These are phyloP conservation scores for Ailanthus altissimus DNA, from an alignment of 345 rosid genomes.

Conservation along the genomic window DNA sequence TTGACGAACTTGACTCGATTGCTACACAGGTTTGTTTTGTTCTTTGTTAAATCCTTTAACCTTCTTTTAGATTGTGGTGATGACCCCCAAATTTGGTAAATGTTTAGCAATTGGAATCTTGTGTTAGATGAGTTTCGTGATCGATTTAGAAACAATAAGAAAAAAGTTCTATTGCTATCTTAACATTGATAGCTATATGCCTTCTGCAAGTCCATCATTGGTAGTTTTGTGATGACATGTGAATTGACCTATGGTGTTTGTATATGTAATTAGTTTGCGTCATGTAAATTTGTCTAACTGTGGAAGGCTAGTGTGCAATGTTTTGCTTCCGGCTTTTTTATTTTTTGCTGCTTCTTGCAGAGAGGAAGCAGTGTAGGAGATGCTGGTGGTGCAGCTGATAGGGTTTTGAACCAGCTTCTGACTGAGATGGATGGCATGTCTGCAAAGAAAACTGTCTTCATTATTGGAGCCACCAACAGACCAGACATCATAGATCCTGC, in stretches of 20 bases:
- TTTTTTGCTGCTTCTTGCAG: constrained; percentile 33
- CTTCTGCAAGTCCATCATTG: neutral
- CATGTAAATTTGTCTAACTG: neutral
- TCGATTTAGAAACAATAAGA: neutral
- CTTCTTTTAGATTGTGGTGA: neutral
- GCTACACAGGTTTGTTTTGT: constrained; percentile 72
- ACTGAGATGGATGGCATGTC: constrained; percentile 99
- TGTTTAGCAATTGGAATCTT: neutral
- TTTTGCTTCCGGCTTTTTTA: neutral
- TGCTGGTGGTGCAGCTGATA: constrained; percentile 98
- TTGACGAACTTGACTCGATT: constrained; percentile 95
- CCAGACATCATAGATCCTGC: constrained; percentile 96
- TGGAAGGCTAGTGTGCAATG: neutral
- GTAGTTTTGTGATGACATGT: neutral
- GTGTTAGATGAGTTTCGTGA: neutral
- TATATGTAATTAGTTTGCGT: neutral
- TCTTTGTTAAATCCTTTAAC: neutral
- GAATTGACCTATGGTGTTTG: neutral
- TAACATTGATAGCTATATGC: neutral
- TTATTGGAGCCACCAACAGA: constrained; percentile 93
- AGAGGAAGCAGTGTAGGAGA: constrained; percentile 93
- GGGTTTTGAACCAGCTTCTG: constrained; percentile 91
- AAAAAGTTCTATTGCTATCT: neutral
- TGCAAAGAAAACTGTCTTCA: constrained; percentile 92
- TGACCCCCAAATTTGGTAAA: neutral